Base-by-base conservation (phyloP, 345 rosid species). In the Hibiscus tridactylites region DNA sequence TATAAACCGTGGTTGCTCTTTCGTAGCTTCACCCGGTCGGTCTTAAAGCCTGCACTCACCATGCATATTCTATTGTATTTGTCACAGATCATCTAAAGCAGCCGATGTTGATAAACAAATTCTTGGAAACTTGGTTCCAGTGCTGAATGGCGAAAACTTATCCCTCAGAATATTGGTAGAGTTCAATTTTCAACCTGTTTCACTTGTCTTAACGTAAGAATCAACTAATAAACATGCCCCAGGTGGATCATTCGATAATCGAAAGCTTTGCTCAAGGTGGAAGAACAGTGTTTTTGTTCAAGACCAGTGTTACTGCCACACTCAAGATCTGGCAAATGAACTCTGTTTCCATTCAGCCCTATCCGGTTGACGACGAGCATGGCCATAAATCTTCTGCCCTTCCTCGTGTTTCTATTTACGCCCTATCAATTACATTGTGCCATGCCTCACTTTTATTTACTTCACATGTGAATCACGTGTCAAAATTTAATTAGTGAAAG, bases 241-340 rank as follows among this genome's bases (percentile, higher is more conserved):
- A 89, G 91, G 88, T 88, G 70, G 96, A 91, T 79, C 98, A 94
- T 83, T 86, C 96, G 2, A 84, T 90, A 16, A 82, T 90, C 5
- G 96, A 90, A 79, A 86, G 86, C 71, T 91, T 90, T 65, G 98
- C 88, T 15, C 97, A 86, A 81, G 93, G 92, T 33, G 98, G 97
- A 16, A 84, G 98, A 77, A 73, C 91, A 63, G 61, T 94, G 26
- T 90, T 84, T 68, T 72, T 94, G 74, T 94, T 94, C 88, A 94
- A 94, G n/a, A 79, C 82, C 2, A 74, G 63, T 3, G 72, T 91
- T 58, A 80, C 77, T 3, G 83, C 90, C 39, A 80, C 94, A 5
- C 76, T 90, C 70, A 82, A 77, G 77, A 81, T 88, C 3, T 91
- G 90, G 94, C 80, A 90, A 70, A 83, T 90, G 88, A 83, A 83